phyloP scores from a whole-genome alignment of 768 basidiomycete genomes.

The Rhodotorula graminis region DNA sequence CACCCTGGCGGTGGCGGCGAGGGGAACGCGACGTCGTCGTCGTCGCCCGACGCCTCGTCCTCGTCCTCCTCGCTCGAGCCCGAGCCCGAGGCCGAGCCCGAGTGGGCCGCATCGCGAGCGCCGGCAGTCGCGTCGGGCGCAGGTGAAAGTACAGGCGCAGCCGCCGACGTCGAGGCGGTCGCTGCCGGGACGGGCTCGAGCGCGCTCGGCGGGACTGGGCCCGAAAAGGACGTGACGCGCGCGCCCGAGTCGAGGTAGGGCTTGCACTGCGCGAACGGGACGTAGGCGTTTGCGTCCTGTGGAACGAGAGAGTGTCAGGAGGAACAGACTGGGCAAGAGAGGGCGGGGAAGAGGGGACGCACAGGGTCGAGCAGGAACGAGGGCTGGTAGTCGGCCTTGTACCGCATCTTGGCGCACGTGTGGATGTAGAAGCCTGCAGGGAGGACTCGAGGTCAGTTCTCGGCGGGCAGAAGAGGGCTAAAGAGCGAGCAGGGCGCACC shows the following conservation, averaged over 20 bases:
- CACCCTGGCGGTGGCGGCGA: conserved; percentile 46
- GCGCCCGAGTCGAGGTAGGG: conserved; percentile 59
- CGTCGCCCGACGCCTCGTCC: conserved; percentile 32
- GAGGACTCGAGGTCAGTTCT: background rate
- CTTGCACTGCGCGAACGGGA: conserved; percentile 60
- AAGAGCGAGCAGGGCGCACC: conserved; percentile 53
- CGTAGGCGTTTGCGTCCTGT: conserved; percentile 75
- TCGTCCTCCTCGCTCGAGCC: background rate
- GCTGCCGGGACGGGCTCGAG: background rate
- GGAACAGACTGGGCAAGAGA: too few species aligned
- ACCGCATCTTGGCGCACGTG: conserved; percentile 88
- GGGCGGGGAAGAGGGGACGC: background rate
- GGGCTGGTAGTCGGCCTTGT: conserved; percentile 88
- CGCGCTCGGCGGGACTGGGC: background rate
- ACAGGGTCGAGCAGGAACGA: conserved; percentile 38
- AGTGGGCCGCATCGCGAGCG: too few species aligned
- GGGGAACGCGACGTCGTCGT: conserved; percentile 41
- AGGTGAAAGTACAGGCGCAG: background rate
- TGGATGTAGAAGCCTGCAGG: conserved; percentile 81
- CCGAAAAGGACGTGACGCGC: conserved; percentile 63
- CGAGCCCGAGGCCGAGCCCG: too few species aligned
- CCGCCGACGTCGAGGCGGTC: background rate
- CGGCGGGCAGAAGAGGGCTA: background rate
- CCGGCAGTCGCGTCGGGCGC: too few species aligned
- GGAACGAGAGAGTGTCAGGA: background rate